A percentile compares a stretch with the other conserved stretches of the same genome.
Conservation (phyloP, 208 protist genomes). For the Wallacemonas rigidus region DNA sequence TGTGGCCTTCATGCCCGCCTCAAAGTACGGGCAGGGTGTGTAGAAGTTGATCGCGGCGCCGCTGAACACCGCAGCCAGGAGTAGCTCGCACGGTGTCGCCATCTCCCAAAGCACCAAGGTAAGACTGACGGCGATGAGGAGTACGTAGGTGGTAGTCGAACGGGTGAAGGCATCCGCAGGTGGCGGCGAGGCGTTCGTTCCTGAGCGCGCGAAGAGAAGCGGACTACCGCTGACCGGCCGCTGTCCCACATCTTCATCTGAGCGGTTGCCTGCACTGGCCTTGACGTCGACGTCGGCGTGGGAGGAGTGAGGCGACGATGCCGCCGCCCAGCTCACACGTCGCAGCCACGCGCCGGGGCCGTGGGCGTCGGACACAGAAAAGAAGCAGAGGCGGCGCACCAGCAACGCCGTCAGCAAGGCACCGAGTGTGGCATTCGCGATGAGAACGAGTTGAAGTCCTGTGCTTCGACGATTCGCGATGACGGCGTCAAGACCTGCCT, state of each 20-base stretch:
- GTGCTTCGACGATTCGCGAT: conserved; percentile 9
- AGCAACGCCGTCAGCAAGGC: conserved; percentile 16
- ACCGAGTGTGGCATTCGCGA: conserved; percentile 13
- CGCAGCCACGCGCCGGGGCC: conserved; percentile 1
- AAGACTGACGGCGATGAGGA: conserved; percentile 1
- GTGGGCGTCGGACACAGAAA: not conserved
- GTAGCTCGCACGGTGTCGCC: conserved; percentile 23
- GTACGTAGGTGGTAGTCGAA: conserved; percentile 1
- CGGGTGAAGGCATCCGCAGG: not conserved
- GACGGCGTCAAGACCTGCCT: not conserved
- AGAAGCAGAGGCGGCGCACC: conserved; percentile 10
- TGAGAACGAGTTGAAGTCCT: conserved; percentile 6
- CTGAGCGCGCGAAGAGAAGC: not conserved
- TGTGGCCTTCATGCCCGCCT: conserved; percentile 8
- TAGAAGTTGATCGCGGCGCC: conserved; percentile 27
- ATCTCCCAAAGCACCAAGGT: conserved; percentile 7
- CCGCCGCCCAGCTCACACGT: not conserved
- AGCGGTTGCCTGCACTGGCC: not conserved
- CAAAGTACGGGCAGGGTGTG: conserved; percentile 17
- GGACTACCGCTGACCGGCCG: conserved; percentile 4
- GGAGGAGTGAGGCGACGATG: not conserved
- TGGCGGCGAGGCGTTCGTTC: not conserved
- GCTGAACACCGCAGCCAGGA: conserved; percentile 25
- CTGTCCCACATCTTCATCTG: not conserved
- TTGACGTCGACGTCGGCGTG: not conserved